phyloP scores from a whole-genome alignment of 176 grass and related monocot species.

The Ensete glaucum region DNA sequence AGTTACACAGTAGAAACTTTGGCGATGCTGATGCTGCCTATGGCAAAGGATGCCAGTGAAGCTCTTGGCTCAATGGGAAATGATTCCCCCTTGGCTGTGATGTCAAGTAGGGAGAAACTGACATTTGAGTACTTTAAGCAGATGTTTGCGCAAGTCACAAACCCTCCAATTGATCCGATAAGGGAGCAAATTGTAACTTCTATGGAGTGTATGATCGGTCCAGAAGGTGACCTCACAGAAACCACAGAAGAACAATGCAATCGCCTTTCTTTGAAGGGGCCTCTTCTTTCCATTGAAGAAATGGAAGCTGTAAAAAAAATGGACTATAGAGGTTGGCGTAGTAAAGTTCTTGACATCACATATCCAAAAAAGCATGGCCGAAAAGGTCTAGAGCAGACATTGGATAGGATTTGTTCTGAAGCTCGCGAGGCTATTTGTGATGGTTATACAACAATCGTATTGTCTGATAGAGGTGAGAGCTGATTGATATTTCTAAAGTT shows the following conservation, averaged over 20 bases:
- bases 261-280: slow-evolving; percentile 62
- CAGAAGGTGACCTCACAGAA: slow-evolving; percentile 88
- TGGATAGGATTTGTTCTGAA: slow-evolving; percentile 79
- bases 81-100: slow-evolving; percentile 86
- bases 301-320: slow-evolving; percentile 97
- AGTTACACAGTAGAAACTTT: slow-evolving; percentile 87
- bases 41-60: slow-evolving; percentile 71
- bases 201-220: slow-evolving; percentile 96
- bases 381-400: slow-evolving; percentile 68
- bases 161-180: slow-evolving; percentile 95
- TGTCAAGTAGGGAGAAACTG: slow-evolving; percentile 92
- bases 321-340: slow-evolving; percentile 80
- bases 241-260: slow-evolving; percentile 87
- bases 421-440: slow-evolving; percentile 61
- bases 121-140: slow-evolving; percentile 98
- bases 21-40: slow-evolving; percentile 89
- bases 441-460: slow-evolving; percentile 79
- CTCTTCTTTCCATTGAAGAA: slow-evolving; percentile 78
- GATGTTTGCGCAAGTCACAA: slow-evolving; percentile 98
- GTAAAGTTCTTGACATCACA: slow-evolving; percentile 82
- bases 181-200: slow-evolving; percentile 97
- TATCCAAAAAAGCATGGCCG: slow-evolving; percentile 68
- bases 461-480: slow-evolving; percentile 88
- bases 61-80: slow-evolving; percentile 98
- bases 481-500: not conserved